phyloP scores from a whole-genome alignment of 2,329 filamentous ascomycete species.

The Trichoderma citrinoviride region DNA sequence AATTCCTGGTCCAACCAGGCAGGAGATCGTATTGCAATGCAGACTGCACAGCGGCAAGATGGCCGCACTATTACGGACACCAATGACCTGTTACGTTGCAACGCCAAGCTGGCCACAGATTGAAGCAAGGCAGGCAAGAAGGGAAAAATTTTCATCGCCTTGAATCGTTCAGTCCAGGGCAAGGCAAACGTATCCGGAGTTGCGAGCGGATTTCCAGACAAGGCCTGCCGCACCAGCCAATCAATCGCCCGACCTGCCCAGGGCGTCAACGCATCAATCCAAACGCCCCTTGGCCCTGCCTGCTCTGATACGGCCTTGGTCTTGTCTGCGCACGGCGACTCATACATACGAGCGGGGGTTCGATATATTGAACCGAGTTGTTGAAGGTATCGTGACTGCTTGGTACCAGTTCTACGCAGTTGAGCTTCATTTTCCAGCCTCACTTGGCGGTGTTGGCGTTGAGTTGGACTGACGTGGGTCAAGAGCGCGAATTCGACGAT shows the following conservation, averaged over 20 bases:
- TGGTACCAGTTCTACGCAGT: slow-evolving; percentile 2
- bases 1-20: neutral
- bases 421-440: neutral
- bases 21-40: neutral
- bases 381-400: neutral
- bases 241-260: neutral
- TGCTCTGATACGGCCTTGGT: neutral
- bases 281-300: neutral
- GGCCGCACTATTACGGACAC: neutral
- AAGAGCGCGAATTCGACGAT: no score
- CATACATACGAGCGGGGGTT: neutral
- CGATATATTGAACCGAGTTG: no score
- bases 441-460: neutral
- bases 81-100: neutral
- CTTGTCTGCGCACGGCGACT: neutral
- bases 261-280: slow-evolving; percentile 4
- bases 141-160: neutral
- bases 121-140: neutral
- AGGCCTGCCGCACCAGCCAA: neutral
- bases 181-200: neutral
- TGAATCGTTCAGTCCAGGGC: neutral
- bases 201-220: slow-evolving; percentile 8
- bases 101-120: neutral
- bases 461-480: neutral
- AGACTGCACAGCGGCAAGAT: neutral